Evolutionary conservation across 805 yeast genomes (phyloP), one percentile per base, ranked within the genome.

Genomic region (Cyberlindnera japonica): DNA sequence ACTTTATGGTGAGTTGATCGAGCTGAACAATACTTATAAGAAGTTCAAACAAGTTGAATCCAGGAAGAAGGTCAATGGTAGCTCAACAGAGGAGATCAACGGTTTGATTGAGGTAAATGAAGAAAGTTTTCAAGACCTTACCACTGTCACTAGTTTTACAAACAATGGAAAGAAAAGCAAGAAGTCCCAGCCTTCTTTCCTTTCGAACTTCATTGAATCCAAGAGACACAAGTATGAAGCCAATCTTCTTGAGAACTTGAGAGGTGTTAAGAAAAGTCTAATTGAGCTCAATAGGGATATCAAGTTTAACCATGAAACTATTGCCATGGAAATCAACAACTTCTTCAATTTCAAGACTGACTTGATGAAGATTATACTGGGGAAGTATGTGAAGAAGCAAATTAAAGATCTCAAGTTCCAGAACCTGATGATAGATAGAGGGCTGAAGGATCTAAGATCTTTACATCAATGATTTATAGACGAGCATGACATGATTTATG

Each of bases 271-370:
- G 35, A 57, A 61, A 23, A 64, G 64, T 29, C 57, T 82, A 30
- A 49, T 67, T 44, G 63, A 57, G 10, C 48, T 81, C 33, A 75
- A 71, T 44, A 44, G 54, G 15, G 76, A 70, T 4, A 69, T 83
- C 18, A 75, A 70, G 39, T 45, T 49, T 18, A 70, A 64, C n/a
- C 85, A 83, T 57, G 91, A 83, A 51, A 50, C 58, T 2, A 48
- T 82, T 3, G 89, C 90, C 1, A 71, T 76, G 37, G 83, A 80
- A 55, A 63, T 81, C 15, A 79, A 80, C 37, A 75, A 72, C 37
- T 81, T 75, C 44, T 61, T 82, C 48, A 67, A 65, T 38, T 79
- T 72, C 59, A 74, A 75, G 50, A 58, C 71, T 3, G 57, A 58
- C 1, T 67, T 74, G 43, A 44, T 74, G 29, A 45, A 52, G 28